Percentiles rank a stretch among this genome's conserved stretches.
These are phyloP conservation scores for Xylaria sp. DNA, from an alignment of 495 filamentous ascomycete genomes.

Conservation along the genomic window DNA sequence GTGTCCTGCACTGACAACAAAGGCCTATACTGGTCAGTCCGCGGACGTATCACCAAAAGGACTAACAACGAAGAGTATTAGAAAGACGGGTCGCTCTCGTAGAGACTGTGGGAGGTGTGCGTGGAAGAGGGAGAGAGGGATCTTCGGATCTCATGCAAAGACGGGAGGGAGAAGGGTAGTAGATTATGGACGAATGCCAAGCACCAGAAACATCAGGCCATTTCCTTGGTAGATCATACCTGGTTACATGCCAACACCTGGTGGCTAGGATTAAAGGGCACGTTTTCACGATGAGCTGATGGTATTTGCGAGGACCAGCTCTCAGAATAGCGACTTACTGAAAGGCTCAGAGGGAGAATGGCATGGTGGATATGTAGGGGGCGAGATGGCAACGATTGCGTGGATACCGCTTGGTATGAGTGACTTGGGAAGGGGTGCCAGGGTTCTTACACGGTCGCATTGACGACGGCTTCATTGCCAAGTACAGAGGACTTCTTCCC, in stretches of 20 bases:
- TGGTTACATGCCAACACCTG: slow-evolving; percentile 57
- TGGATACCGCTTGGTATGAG: slow-evolving; percentile 2
- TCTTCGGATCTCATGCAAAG: slow-evolving; percentile 45
- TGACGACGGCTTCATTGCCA: neutral
- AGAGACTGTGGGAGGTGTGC: slow-evolving; percentile 28
- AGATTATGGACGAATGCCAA: slow-evolving; percentile 51
- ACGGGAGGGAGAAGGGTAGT: slow-evolving; percentile 50
- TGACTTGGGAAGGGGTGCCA: slow-evolving; percentile 7
- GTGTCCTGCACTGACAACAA: slow-evolving; percentile 52
- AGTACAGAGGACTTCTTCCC: slow-evolving; percentile 10
- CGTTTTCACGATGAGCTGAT: slow-evolving; percentile 33
- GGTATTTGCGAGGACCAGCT: slow-evolving; percentile 31
- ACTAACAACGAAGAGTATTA: slow-evolving; percentile 40
- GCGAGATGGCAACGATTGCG: slow-evolving; percentile 7
- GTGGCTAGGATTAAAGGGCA: slow-evolving; percentile 42
- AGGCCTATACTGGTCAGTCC: slow-evolving; percentile 51
- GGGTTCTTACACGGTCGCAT: slow-evolving; percentile 10
- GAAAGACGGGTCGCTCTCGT: slow-evolving; percentile 36
- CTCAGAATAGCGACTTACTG: slow-evolving; percentile 9
- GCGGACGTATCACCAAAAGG: slow-evolving; percentile 49
- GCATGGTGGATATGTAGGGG: slow-evolving; percentile 14
- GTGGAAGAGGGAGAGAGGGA: slow-evolving; percentile 39
- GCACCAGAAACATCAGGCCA: slow-evolving; percentile 52
- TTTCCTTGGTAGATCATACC: slow-evolving; percentile 57
- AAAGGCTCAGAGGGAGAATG: slow-evolving; percentile 7